Base-by-base conservation (phyloP, 169 alveolate species). In the Plasmodium ovale region DNA sequence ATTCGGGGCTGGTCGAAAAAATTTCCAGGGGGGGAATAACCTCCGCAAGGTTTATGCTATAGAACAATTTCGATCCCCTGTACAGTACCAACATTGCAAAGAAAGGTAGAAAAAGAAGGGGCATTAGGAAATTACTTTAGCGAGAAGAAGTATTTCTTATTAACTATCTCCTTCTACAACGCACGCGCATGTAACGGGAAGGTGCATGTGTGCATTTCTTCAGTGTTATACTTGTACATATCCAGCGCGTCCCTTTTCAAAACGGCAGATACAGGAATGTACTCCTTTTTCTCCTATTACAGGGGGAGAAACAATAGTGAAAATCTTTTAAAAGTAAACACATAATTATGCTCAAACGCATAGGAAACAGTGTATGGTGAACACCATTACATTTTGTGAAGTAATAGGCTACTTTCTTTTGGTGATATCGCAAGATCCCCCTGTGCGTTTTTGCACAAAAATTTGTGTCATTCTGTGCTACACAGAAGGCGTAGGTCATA, bases 341-440 rank as follows among this genome's bases (percentile, higher is more conserved):
- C n/a, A n/a, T n/a, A n/a, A n/a, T n/a, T n/a, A n/a, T n/a, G n/a
- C n/a, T n/a, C n/a, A n/a, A n/a, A n/a, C n/a, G n/a, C n/a, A n/a
- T n/a, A n/a, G n/a, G n/a, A n/a, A n/a, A n/a, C n/a, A n/a, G n/a
- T n/a, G n/a, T n/a, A n/a, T n/a, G n/a, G n/a, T n/a, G n/a, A n/a
- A n/a, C n/a, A n/a, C n/a, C n/a, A n/a, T n/a, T n/a, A n/a, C n/a
- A n/a, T n/a, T n/a, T n/a, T n/a, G n/a, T n/a, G n/a, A n/a, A n/a
- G n/a, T n/a, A n/a, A n/a, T n/a, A n/a, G n/a, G 19, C 23, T 60
- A 82, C 90, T 42, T 82, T 82, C 49, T 82, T 82, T 70, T 82
- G 60, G 31, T 67, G 90, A 44, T 82, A 82, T 59, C 51, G 44
- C 72, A 82, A 70, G 27, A 82, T 53, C 16, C 90, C 90, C 42